Conservation (phyloP, 192 early-diverging fungal genomes). For the Coemansia sp. region DNA sequence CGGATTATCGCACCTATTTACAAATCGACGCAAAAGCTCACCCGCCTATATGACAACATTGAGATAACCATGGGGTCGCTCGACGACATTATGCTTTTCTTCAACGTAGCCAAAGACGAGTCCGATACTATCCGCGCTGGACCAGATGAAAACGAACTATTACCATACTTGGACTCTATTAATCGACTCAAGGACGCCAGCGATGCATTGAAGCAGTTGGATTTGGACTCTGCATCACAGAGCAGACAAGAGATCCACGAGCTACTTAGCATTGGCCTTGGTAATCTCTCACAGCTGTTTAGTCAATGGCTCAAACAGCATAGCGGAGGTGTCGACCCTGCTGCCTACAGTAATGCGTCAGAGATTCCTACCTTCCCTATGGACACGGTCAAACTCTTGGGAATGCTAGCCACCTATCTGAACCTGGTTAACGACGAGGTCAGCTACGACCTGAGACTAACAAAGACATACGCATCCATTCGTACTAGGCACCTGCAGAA, state of each 20-base stretch:
- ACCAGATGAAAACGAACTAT: slow-evolving; percentile 49
- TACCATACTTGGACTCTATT: slow-evolving; percentile 54
- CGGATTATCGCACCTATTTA: slow-evolving; percentile 49
- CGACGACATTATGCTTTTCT: slow-evolving; percentile 50
- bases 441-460: slow-evolving; percentile 46
- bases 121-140: slow-evolving; percentile 38
- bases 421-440: slow-evolving; percentile 51
- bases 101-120: slow-evolving; percentile 51
- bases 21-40: slow-evolving; percentile 52
- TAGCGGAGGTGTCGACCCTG: slow-evolving; percentile 49
- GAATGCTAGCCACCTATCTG: slow-evolving; percentile 52
- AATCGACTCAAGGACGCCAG: slow-evolving; percentile 51
- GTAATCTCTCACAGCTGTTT: slow-evolving; percentile 53
- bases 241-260: slow-evolving; percentile 46
- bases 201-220: slow-evolving; percentile 45
- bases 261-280: slow-evolving; percentile 44
- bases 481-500: slow-evolving; percentile 45
- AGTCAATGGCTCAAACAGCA: slow-evolving; percentile 54
- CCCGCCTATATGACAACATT: slow-evolving; percentile 42
- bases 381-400: slow-evolving; percentile 49
- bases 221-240: slow-evolving; percentile 39
- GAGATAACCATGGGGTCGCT: slow-evolving; percentile 45
- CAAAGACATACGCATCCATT: slow-evolving; percentile 43
- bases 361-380: slow-evolving; percentile 49
- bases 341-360: slow-evolving; percentile 38